These are phyloP conservation scores for Paecilomyces variotii DNA, from an alignment of 2,329 filamentous ascomycete species.

Conservation along the genomic window DNA sequence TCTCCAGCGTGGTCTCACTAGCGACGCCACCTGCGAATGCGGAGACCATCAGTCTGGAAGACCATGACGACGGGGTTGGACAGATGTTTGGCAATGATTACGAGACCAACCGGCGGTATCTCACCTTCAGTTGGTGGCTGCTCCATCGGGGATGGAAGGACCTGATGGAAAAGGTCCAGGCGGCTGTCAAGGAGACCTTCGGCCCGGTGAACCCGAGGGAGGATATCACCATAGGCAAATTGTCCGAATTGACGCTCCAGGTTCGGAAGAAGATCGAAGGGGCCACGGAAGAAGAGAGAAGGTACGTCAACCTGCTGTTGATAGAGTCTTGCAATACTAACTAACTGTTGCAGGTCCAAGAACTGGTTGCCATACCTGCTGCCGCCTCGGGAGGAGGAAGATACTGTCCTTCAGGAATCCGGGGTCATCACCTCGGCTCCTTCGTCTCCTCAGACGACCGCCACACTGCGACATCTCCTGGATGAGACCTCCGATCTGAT, in stretches of 20 bases:
- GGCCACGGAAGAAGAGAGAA: constrained; percentile 54
- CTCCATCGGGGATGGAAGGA: constrained; percentile 83
- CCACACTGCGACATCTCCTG: constrained; percentile 68
- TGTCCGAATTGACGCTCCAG: constrained; percentile 72
- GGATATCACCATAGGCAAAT: constrained; percentile 69
- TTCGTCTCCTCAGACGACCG: constrained; percentile 26
- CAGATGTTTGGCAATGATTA: constrained; percentile 87
- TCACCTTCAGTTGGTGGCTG: constrained; percentile 98
- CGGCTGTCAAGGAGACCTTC: constrained; percentile 83
- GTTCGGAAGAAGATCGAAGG: constrained; percentile 83
- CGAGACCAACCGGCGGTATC: constrained; percentile 87
- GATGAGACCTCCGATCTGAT: constrained; percentile 95
- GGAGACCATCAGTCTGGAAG: constrained; percentile 78
- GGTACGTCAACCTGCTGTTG: constrained; percentile 26
- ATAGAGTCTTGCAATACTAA: neutral
- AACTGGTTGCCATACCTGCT: constrained; percentile 82
- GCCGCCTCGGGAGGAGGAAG: constrained; percentile 69
- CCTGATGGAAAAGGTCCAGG: constrained; percentile 70
- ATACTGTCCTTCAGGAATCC: constrained; percentile 75
- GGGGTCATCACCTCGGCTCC: constrained; percentile 53
- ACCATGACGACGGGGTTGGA: constrained; percentile 85
- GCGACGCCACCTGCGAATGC: constrained; percentile 65
- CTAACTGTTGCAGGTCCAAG: constrained; percentile 35
- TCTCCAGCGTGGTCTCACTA: constrained; percentile 88
- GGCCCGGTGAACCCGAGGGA: constrained; percentile 83